A percentile compares a stretch with the other conserved stretches of the same genome.
Conservation (phyloP, 345 rosid species). For the Gossypium herbaceum region DNA sequence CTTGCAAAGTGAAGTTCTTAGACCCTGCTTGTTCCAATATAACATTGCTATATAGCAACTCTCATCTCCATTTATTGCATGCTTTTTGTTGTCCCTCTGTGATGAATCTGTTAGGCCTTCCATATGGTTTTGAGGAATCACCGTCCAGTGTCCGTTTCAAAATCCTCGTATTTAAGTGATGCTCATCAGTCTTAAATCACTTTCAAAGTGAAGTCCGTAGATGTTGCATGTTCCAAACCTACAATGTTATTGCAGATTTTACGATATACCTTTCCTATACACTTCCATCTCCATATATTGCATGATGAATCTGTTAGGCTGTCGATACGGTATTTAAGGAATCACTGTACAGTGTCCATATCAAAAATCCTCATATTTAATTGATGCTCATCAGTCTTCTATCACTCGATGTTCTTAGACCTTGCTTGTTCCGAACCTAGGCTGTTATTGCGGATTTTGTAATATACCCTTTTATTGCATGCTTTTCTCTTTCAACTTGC, state of each 20-base stretch:
- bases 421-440: slow-evolving; percentile 3
- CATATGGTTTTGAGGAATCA: neutral
- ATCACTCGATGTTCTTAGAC: slow-evolving; percentile 9
- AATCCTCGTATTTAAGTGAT: neutral
- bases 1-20: neutral
- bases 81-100: neutral
- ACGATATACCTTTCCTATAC: too few species aligned
- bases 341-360: neutral
- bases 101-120: neutral
- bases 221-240: slow-evolving; percentile 3
- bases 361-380: neutral
- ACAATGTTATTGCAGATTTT: neutral
- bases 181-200: neutral
- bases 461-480: neutral
- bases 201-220: slow-evolving; percentile 8
- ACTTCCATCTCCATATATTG: too few species aligned
- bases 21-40: slow-evolving; percentile 7
- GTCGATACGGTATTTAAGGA: neutral
- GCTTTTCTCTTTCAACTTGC: slow-evolving; percentile 10
- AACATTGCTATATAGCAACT: too few species aligned
- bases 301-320: neutral
- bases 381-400: neutral
- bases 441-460: neutral
- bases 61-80: too few species aligned
- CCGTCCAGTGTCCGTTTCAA: neutral